phyloP scores from a whole-genome alignment of 2,329 filamentous ascomycete genomes.

The Ophiostoma novo-ulmi region DNA sequence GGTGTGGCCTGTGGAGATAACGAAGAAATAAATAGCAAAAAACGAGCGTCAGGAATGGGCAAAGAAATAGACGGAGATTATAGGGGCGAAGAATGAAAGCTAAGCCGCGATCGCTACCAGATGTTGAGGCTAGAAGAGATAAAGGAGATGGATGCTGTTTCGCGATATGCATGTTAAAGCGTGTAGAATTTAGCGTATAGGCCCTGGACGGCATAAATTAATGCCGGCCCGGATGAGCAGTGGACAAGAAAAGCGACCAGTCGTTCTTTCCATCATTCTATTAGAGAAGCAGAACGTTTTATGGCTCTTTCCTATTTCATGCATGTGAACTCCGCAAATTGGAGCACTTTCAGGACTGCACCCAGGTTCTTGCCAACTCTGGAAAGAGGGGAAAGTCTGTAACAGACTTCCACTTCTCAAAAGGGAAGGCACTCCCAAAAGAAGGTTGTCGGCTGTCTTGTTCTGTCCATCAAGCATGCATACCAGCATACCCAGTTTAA shows the following conservation, averaged over 20 bases:
- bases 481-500: not conserved
- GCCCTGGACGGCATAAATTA: not conserved
- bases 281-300: not conserved
- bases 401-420: not conserved
- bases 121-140: not conserved
- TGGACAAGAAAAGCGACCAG: not conserved
- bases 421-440: not conserved
- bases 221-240: not conserved
- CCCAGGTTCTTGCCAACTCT: slow-evolving; percentile 21
- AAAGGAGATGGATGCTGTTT: slow-evolving; percentile 16
- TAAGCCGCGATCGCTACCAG: not conserved
- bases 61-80: not conserved
- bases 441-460: not conserved
- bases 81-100: not conserved
- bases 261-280: not conserved
- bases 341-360: slow-evolving; percentile 6
- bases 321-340: not conserved
- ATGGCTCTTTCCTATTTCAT: not conserved
- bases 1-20: not conserved
- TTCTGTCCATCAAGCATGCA: not conserved
- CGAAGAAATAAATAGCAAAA: not conserved
- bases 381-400: slow-evolving; percentile 21
- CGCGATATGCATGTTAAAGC: slow-evolving; percentile 17
- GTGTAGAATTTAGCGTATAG: not conserved
- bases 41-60: not conserved